Percentiles rank a stretch among this genome's conserved stretches.
phyloP scores from a whole-genome alignment of 2,329 filamentous ascomycete species.

The Ascochyta viciae-villosae region DNA sequence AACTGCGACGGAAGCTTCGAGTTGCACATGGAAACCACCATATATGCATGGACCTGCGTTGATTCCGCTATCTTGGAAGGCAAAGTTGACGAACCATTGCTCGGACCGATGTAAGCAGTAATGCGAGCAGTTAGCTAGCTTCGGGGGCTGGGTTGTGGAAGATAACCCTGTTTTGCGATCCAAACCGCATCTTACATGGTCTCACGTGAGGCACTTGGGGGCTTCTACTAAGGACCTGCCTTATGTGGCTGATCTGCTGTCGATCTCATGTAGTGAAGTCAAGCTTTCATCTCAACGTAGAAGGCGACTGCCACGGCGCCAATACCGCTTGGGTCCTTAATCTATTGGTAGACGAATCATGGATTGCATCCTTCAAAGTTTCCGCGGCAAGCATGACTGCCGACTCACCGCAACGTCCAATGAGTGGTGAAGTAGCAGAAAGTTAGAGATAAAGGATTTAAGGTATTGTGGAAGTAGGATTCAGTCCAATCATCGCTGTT shows the following conservation, averaged over 20 bases:
- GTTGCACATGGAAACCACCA: not conserved
- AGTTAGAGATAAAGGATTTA: not conserved
- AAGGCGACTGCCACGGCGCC: not conserved
- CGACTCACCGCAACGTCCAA: not conserved
- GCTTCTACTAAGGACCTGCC: not conserved
- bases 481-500: not conserved
- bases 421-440: not conserved
- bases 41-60: not conserved
- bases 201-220: not conserved
- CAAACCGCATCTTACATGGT: not conserved
- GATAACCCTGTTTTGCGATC: not conserved
- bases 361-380: not conserved
- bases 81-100: not conserved
- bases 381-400: not conserved
- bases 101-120: not conserved
- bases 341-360: not conserved
- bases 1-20: not conserved
- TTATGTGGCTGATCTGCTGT: not conserved
- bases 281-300: not conserved
- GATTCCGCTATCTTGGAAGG: not conserved
- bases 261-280: not conserved
- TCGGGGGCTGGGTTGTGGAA: not conserved
- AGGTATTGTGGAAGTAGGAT: not conserved
- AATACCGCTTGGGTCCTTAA: not conserved
- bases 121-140: not conserved